Conservation (phyloP, 2,329 filamentous ascomycete species). For the Hortaea werneckii region DNA sequence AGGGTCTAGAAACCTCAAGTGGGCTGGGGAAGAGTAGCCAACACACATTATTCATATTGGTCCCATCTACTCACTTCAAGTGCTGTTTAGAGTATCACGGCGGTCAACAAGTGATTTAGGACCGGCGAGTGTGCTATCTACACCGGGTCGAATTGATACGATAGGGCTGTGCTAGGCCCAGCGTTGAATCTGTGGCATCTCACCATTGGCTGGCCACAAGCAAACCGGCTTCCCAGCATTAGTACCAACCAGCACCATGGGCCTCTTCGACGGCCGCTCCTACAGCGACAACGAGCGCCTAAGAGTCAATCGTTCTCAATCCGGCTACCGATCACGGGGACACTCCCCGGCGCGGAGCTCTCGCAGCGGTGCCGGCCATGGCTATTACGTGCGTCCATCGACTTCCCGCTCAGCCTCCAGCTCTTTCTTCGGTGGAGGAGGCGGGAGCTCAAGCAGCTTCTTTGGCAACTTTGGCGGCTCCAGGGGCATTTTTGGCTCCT, state of each 20-base stretch:
- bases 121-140: too few species aligned
- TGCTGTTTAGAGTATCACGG: too few species aligned
- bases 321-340: conserved; percentile 8
- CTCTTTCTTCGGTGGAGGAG: conserved; percentile 14
- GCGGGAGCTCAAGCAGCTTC: background rate
- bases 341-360: conserved; percentile 7
- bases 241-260: conserved; percentile 13
- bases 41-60: too few species aligned
- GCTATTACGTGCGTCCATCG: conserved; percentile 18
- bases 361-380: conserved; percentile 4
- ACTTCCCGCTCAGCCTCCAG: conserved; percentile 8
- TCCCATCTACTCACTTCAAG: too few species aligned
- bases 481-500: conserved; percentile 19
- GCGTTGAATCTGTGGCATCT: background rate
- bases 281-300: conserved; percentile 15
- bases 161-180: too few species aligned
- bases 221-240: background rate
- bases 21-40: too few species aligned
- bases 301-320: conserved; percentile 4
- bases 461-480: conserved; percentile 4
- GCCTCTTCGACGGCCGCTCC: conserved; percentile 24
- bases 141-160: too few species aligned
- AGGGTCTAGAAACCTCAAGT: too few species aligned
- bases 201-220: background rate
- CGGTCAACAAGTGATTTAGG: too few species aligned